These are phyloP conservation scores for Silene latifolia DNA, from an alignment of 148 eudicot species.

Conservation along the genomic window DNA sequence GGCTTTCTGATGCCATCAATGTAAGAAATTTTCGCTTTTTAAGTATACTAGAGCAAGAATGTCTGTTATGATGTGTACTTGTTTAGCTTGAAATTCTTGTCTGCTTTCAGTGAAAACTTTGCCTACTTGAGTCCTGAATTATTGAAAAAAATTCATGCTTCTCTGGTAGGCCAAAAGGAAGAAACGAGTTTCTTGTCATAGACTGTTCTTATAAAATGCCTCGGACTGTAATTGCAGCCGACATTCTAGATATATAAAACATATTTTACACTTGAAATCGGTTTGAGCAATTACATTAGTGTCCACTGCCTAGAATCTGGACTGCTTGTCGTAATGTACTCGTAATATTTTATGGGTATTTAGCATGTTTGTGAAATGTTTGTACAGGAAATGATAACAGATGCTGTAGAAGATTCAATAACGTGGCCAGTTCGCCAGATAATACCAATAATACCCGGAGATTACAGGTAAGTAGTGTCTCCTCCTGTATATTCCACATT, in stretches of 20 bases:
- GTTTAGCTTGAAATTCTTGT: not conserved
- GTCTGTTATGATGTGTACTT: no score
- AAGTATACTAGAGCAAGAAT: not conserved
- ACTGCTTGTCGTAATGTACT: not conserved
- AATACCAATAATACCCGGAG: conserved; percentile 81
- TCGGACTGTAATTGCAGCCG: not conserved
- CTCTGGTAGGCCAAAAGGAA: not conserved
- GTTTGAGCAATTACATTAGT: not conserved
- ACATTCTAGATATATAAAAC: no score
- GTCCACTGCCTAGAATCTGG: no score
- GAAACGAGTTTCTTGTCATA: not conserved
- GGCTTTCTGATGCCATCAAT: conserved; percentile 80
- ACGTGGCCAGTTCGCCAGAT: conserved; percentile 87
- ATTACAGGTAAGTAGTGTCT: conserved; percentile 51
- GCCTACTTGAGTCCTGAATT: not conserved
- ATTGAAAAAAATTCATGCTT: not conserved
- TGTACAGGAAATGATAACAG: conserved; percentile 67
- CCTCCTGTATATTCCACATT: not conserved
- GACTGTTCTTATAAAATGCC: not conserved
- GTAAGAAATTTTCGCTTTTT: conserved; percentile 34
- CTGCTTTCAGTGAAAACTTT: not conserved
- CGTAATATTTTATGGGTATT: not conserved
- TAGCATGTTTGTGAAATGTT: not conserved
- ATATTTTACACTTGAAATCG: not conserved
- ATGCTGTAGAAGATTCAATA: conserved; percentile 89